A percentile compares a stretch with the other conserved stretches of the same genome.
phyloP scores from a whole-genome alignment of 1,139 yeast genomes.

The Taiozyma sp. region DNA sequence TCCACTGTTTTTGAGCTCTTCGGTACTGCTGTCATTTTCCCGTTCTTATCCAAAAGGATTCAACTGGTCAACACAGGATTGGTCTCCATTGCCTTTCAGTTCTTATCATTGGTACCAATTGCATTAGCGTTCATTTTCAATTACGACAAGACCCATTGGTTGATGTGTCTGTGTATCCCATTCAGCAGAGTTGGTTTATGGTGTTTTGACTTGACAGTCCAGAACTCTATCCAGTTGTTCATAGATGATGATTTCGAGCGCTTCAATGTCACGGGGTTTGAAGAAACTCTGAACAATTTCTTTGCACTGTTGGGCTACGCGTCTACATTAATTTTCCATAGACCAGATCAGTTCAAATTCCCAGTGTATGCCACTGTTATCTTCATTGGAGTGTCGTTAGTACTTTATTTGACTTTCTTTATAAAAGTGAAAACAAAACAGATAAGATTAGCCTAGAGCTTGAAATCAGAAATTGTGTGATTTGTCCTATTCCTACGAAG shows the following conservation, averaged over 20 bases:
- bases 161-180: conserved; percentile 26
- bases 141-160: conserved; percentile 13
- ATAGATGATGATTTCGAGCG: conserved; percentile 25
- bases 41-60: conserved; percentile 18
- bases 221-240: conserved; percentile 28
- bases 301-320: conserved; percentile 27
- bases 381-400: conserved; percentile 21
- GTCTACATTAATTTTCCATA: conserved; percentile 28
- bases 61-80: conserved; percentile 29
- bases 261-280: conserved; percentile 30
- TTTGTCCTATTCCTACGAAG: no score
- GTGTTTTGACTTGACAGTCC: conserved; percentile 34
- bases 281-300: conserved; percentile 30
- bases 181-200: conserved; percentile 34
- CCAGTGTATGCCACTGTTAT: conserved; percentile 25
- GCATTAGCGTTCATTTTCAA: conserved; percentile 9
- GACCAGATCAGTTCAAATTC: conserved; percentile 26
- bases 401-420: conserved; percentile 17
- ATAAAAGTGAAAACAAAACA: conserved; percentile 1
- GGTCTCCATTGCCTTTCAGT: conserved; percentile 23
- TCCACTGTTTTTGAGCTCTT: conserved; percentile 27
- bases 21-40: conserved; percentile 27
- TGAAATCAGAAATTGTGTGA: background rate
- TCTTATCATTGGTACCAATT: conserved; percentile 17
- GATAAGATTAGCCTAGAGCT: background rate